Evolutionary conservation across 306 rosid species (phyloP), one percentile per base, ranked within the genome.

Genomic region (Trichosanthes truncata): DNA sequence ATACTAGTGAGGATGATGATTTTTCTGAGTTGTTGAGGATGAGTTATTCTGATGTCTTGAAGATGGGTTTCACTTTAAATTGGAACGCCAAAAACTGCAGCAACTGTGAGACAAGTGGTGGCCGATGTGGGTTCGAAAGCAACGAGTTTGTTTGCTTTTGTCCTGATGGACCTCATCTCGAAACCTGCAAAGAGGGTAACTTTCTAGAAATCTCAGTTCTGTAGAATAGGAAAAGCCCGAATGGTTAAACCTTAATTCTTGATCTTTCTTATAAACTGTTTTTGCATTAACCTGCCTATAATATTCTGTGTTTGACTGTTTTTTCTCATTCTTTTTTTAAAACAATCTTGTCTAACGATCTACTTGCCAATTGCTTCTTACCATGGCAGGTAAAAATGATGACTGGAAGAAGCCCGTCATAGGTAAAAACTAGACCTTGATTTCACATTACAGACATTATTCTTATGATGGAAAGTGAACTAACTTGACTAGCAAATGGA

Each of bases 11-110:
- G 48, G 78, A 62, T 2, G 83, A 71, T 3, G 83, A 74, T 52
- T 76, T 78, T 67, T 36, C 31, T 52, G 65, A 69, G 71, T 82
- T 85, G 67, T 65, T 81, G 84, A 1, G 63, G 33, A 90, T 75
- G 93, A 87, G 35, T 73, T 88, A 89, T 36, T 48, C 77, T 3
- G 89, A 90, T 3, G 56, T 91, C 67, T 67, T 92, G 85, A 84
- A 86, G 83, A 86, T 85, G 90, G 98, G 97, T 51, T 90, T 86
- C 80, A 21, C 81, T 79, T 85, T 90, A 85, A 88, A 82, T 77
- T 89, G 98, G 91, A 84, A 60, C 75, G 86, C 80, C 33, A 86
- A 82, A 69, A 80, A 86, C 69, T 93, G 93, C 68, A 78, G 85
- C 61, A 45, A 51, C 26, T 89, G 94, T 82, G 86, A 85, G 82